Base-by-base conservation (phyloP, 2,329 filamentous ascomycete genomes). In the Gaeumannomyces tritici region DNA sequence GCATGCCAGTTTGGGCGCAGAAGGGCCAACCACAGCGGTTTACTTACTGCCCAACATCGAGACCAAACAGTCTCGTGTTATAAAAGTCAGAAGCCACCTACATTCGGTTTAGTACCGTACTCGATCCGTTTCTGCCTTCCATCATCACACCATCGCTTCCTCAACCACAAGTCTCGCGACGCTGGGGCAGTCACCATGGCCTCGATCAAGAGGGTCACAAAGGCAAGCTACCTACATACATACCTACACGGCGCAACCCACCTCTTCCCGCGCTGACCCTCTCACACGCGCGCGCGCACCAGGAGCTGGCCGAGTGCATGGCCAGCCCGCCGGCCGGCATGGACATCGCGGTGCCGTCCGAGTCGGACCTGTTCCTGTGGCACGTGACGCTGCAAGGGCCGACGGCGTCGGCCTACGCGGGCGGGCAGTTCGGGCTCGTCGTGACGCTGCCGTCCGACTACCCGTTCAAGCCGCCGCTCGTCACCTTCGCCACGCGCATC, bases 401-500 rank as follows among this genome's bases (percentile, higher is more conserved):
- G 0, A 59, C 75, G 3, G 64, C 67, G 47, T 77, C 79, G 3
- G 69, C 76, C 66, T 86, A 83, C 76, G 70, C 74, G 80, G 87
- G 86, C 69, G 92, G 92, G 70, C 79, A 77, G 67, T 97, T 91
- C 83, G 84, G 84, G 67, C 77, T 97, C 65, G 76, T 87, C 65
- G 80, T 96, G 68, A 81, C 76, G 55, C 85, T 97, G 13, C 91
- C 92, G 18, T 77, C 80, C 68, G 88, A 91, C 70, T 96, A 96
- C 79, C 92, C 92, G 47, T 96, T 96, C 86, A 95, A 95, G 76
- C 86, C 91, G 27, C 92, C 92, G 21, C 79, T 83, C 64, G 82
- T 96, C 68, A 86, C 83, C 71, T 96, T 96, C 82, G 78, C 80
- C 67, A 96, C 92, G 61, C 93, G 93, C 77, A 90, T 96, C 80